Evolutionary conservation across 2,329 filamentous ascomycete genomes (phyloP).

Genomic region (Chaetomium olivaceum): DNA sequence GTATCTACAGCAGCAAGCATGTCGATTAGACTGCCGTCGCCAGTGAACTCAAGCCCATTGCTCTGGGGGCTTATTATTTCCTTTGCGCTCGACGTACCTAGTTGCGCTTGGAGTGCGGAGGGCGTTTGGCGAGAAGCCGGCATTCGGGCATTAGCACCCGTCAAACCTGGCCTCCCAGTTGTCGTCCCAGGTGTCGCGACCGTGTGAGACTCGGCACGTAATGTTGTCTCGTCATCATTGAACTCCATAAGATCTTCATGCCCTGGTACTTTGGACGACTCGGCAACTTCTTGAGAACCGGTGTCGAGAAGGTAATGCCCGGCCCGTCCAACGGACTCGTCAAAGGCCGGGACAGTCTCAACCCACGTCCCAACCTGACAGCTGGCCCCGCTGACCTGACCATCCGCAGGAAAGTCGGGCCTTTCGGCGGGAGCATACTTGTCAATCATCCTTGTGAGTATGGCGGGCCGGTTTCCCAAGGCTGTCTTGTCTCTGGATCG

Average conservation of each 20-base stretch:
- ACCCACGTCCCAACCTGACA: conserved; percentile 17
- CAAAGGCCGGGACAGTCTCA: neutral
- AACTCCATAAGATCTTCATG: neutral
- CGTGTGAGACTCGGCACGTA: neutral
- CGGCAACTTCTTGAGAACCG: neutral
- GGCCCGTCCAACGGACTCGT: neutral
- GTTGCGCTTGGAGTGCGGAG: neutral
- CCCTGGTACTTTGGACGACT: neutral
- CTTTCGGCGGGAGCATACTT: neutral
- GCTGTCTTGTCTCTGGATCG: conserved; percentile 1
- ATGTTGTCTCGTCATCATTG: neutral
- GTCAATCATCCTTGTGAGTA: neutral
- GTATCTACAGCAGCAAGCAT: conserved; percentile 6
- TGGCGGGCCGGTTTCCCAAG: conserved; percentile 14
- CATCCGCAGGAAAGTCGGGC: neutral
- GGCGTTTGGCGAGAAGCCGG: neutral
- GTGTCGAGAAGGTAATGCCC: neutral
- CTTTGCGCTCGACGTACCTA: neutral
- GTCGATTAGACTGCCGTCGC: conserved; percentile 7
- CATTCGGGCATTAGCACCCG: neutral
- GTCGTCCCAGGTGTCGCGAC: neutral
- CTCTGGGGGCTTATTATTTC: neutral
- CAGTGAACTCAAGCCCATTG: neutral
- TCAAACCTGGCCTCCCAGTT: neutral
- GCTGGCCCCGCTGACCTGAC: neutral